Conservation (phyloP, 495 filamentous ascomycete genomes). For the Penicillium parvum region DNA sequence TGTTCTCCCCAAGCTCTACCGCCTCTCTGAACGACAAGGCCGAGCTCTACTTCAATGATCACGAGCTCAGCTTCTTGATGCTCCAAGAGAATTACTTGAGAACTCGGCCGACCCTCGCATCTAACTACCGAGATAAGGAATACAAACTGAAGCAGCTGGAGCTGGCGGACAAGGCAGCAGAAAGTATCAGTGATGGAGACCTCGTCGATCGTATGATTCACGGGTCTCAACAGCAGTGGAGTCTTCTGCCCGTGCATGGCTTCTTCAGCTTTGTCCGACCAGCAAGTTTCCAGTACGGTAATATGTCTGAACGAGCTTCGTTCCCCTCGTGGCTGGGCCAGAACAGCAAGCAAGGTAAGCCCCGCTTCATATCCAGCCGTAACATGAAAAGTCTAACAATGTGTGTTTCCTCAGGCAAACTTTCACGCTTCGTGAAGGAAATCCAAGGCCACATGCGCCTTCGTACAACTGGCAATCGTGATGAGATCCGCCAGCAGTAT, state of each 20-base stretch:
- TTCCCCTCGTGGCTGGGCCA: slow-evolving; percentile 94
- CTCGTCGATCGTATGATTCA: slow-evolving; percentile 98
- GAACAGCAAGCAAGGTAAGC: slow-evolving; percentile 76
- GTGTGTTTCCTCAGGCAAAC: slow-evolving; percentile 52
- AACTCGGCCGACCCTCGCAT: slow-evolving; percentile 64
- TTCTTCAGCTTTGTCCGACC: slow-evolving; percentile 92
- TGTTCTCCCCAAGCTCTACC: slow-evolving; percentile 78
- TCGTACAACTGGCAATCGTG: slow-evolving; percentile 81
- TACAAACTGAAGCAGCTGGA: slow-evolving; percentile 76
- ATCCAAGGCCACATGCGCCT: slow-evolving; percentile 97
- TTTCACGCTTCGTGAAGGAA: slow-evolving; percentile 82
- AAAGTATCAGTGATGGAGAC: slow-evolving; percentile 95
- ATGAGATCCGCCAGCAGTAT: slow-evolving; percentile 93
- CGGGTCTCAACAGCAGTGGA: slow-evolving; percentile 96
- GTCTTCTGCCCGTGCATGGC: slow-evolving; percentile 95
- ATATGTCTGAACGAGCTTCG: slow-evolving; percentile 52
- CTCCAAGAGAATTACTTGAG: slow-evolving; percentile 95
- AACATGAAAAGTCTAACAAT: neutral
- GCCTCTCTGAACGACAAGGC: slow-evolving; percentile 92
- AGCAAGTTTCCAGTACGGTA: slow-evolving; percentile 83
- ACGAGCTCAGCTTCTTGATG: slow-evolving; percentile 95
- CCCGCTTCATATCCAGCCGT: neutral
- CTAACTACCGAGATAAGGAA: slow-evolving; percentile 56
- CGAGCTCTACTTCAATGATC: slow-evolving; percentile 98
- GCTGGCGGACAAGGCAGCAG: slow-evolving; percentile 77